Conservation (phyloP, 2,329 filamentous ascomycete species). For the Acephala macrosclerotiorum region DNA sequence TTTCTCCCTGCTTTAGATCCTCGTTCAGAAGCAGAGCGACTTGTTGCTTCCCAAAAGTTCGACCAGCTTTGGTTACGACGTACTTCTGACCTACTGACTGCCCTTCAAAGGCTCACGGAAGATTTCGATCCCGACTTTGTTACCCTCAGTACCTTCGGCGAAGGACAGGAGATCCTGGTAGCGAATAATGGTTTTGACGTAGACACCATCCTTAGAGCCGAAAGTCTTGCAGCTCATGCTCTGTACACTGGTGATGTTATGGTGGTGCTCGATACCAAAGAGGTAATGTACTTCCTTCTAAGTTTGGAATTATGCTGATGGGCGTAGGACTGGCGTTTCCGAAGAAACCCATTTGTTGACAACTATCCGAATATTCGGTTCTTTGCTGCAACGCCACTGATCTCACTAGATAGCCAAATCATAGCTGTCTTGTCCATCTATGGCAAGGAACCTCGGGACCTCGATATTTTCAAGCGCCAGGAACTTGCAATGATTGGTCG, state of each 20-base stretch:
- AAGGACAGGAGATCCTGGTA: background rate
- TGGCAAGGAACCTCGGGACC: background rate
- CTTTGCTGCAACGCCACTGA: background rate
- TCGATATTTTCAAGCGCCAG: background rate
- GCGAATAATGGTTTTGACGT: background rate
- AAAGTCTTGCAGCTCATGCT: background rate
- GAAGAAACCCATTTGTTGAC: background rate
- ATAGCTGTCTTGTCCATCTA: background rate
- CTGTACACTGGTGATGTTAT: background rate
- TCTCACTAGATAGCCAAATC: background rate
- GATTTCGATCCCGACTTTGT: background rate
- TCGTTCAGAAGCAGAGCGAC: background rate
- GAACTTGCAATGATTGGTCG: background rate
- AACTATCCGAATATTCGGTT: background rate
- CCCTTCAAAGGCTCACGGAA: background rate
- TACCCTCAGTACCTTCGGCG: background rate
- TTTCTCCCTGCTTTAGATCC: background rate
- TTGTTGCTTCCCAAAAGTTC: background rate
- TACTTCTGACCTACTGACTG: background rate
- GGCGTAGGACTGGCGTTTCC: conserved; percentile 2
- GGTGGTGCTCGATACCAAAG: background rate
- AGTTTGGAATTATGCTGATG: background rate
- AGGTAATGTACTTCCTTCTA: background rate
- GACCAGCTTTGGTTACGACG: background rate
- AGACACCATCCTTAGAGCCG: background rate